A percentile compares a stretch with the other conserved stretches of the same genome.
phyloP scores from a whole-genome alignment of 1,139 yeast species.

The Suhomyces coccinellae region DNA sequence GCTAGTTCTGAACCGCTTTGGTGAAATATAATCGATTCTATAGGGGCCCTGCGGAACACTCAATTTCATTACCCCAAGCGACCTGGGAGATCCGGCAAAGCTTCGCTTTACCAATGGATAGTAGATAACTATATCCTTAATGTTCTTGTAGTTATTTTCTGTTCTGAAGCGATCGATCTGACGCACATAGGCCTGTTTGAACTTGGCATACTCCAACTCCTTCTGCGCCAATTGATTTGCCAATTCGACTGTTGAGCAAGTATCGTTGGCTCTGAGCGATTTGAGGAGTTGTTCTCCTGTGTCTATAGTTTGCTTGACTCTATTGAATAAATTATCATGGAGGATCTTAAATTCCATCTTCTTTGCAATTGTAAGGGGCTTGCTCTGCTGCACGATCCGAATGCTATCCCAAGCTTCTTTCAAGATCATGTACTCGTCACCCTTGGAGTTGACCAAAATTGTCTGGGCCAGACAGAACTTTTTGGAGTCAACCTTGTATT shows the following conservation, averaged over 20 bases:
- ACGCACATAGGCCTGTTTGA: constrained; percentile 21
- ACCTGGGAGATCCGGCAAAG: constrained; percentile 16
- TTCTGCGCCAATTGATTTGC: constrained; percentile 18
- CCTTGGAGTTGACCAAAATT: constrained; percentile 35
- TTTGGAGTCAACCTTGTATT: constrained; percentile 23
- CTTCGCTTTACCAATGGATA: constrained; percentile 18
- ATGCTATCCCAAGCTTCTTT: constrained; percentile 32
- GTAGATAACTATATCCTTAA: background rate
- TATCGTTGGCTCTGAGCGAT: constrained; percentile 19
- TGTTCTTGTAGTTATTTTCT: background rate
- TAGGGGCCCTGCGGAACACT: constrained; percentile 31
- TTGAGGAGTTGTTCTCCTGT: constrained; percentile 23
- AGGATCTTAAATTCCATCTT: constrained; percentile 23
- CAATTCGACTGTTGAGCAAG: constrained; percentile 17
- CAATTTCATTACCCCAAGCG: constrained; percentile 22
- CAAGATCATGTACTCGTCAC: constrained; percentile 46
- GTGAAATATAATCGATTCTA: constrained; percentile 35
- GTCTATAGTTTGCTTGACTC: constrained; percentile 31
- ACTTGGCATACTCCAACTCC: constrained; percentile 22
- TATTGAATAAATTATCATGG: constrained; percentile 27
- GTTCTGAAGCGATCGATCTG: background rate
- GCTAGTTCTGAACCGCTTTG: constrained; percentile 23
- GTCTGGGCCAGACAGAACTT: constrained; percentile 22
- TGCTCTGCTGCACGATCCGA: constrained; percentile 31
- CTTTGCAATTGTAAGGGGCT: constrained; percentile 13